Evolutionary conservation across 192 early-diverging fungal genomes (phyloP), one percentile per base, ranked within the genome.

Genomic region (Backusella tarrabulga): DNA sequence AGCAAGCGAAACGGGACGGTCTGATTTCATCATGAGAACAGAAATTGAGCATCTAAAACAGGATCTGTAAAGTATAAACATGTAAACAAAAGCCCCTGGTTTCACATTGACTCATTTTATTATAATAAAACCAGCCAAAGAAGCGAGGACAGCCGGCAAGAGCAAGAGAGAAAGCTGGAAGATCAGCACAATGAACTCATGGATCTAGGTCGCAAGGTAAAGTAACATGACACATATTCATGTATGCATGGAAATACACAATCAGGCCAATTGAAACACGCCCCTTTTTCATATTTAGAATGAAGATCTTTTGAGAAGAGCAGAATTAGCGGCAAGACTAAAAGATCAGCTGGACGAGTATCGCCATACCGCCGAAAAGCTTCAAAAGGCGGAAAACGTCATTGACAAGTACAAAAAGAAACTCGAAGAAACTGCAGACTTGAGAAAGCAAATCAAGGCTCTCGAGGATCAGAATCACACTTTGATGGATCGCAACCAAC

Each of bases 351-450:
- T 99, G 21, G 94, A 97, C 72, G 97, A 98, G 81, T 94, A 96
- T 78, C 87, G 91, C 46, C 95, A 96, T 78, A 88, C 93, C 0
- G 94, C 94, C n/a, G 97, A 98, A 70, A 94, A 93, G 73, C 87
- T 97, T 15, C 91, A 93, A 85, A 97, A 97, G 87, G 89, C 93
- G 2, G 98, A 99, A 80, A 94, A 95, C 36, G 91, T 96, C 36
- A 91, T 97, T 76, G 97, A 98, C 80, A 98, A 97, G 81, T 99
- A 96, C 84, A 97, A 96, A 79, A 97, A 96, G 84, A 94, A 96
- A 66, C 86, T 97, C 6, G 97, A 98, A 72, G 97, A 98, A 60
- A 90, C 87, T 46, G 90, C 88, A 0, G 95, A 98, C 72, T 70
- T 97, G 60, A 85, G 91, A 42, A 88, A 92, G 68, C 91, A 95